phyloP scores from a whole-genome alignment of 2,329 filamentous ascomycete species.

The Sporothrix pseudoabietina region DNA sequence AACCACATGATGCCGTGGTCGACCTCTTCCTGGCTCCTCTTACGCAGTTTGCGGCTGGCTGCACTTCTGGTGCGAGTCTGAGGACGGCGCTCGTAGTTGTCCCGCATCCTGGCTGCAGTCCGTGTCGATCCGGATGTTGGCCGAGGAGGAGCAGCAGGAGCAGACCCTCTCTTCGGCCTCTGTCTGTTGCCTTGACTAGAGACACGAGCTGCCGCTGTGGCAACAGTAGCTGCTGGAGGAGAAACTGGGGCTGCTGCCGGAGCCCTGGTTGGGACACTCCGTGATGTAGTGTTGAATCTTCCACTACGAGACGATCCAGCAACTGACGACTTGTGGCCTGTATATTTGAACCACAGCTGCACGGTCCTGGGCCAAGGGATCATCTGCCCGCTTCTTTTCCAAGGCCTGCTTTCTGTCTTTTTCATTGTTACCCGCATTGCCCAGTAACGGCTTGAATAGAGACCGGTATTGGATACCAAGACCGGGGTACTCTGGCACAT shows the following conservation, averaged over 20 bases:
- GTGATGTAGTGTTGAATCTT: neutral
- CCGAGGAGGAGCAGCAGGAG: neutral
- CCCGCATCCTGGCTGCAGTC: constrained; percentile 6
- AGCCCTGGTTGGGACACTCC: neutral
- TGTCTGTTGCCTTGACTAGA: neutral
- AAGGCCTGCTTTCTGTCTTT: neutral
- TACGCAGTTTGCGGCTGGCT: neutral
- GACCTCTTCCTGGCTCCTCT: constrained; percentile 26
- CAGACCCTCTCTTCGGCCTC: neutral
- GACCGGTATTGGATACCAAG: constrained; percentile 17
- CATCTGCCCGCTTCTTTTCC: neutral
- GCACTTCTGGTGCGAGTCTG: neutral
- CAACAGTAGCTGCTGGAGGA: neutral
- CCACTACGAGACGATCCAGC: neutral
- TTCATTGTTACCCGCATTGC: neutral
- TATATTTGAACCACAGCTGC: neutral
- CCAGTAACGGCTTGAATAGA: constrained; percentile 7
- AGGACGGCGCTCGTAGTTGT: neutral
- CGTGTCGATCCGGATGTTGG: neutral
- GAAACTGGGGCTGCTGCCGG: neutral
- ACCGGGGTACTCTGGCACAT: constrained; percentile 18
- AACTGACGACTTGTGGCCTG: neutral
- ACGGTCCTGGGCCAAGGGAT: neutral
- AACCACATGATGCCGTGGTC: constrained; percentile 27
- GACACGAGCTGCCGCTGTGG: neutral